These are phyloP conservation scores for Austroboletus niveus DNA, from an alignment of 1,284 basidiomycete species.

Conservation along the genomic window DNA sequence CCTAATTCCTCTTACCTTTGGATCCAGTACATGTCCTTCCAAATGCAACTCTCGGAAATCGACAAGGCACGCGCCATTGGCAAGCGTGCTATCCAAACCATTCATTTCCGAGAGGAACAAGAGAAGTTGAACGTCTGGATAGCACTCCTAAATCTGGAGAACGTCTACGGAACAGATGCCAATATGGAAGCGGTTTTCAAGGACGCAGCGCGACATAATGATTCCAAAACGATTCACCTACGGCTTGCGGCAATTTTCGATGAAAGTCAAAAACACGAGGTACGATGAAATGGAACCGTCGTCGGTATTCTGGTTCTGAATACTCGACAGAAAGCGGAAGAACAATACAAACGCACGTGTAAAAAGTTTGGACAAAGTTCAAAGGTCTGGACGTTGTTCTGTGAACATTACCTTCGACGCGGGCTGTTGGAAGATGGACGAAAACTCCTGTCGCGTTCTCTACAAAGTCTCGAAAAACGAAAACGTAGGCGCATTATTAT, in stretches of 20 bases:
- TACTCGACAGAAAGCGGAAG: conserved; percentile 72
- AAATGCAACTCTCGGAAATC: conserved; percentile 91
- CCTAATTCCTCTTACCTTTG: conserved; percentile 98
- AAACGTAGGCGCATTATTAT: conserved; percentile 69
- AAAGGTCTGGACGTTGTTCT: conserved; percentile 90
- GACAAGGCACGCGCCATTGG: conserved; percentile 92
- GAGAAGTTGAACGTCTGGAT: conserved; percentile 99
- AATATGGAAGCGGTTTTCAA: conserved; percentile 80
- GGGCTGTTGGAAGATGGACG: conserved; percentile 80
- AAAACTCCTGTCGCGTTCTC: conserved; percentile 81
- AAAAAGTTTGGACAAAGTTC: conserved; percentile 94
- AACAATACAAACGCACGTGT: conserved; percentile 78
- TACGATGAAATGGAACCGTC: conserved; percentile 35
- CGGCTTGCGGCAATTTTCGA: conserved; percentile 85
- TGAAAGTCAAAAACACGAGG: conserved; percentile 79
- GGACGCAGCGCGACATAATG: conserved; percentile 88
- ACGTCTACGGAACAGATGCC: conserved; percentile 87
- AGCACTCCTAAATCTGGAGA: conserved; percentile 94
- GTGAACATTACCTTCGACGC: conserved; percentile 75
- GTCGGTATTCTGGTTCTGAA: conserved; percentile 3
- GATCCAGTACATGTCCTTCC: conserved; percentile 99
- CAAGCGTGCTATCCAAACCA: conserved; percentile 80
- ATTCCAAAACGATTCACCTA: conserved; percentile 88
- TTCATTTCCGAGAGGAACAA: conserved; percentile 94
- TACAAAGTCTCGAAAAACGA: conserved; percentile 92